Base-by-base conservation (phyloP, 2,329 filamentous ascomycete genomes). In the Pseudopithomyces chartarum region DNA sequence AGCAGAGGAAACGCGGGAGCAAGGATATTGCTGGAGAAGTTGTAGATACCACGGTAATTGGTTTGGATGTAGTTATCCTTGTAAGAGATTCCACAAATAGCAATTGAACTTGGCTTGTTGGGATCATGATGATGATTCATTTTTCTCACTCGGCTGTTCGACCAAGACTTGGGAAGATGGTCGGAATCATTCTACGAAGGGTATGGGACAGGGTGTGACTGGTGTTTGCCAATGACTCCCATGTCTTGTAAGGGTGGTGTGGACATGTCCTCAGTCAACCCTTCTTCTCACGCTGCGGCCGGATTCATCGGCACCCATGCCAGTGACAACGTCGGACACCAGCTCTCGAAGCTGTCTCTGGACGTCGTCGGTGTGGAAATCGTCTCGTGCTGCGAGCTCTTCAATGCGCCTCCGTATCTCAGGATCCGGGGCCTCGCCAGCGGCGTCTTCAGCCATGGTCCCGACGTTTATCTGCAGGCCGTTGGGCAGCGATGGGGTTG, bases 351-450 rank as follows among this genome's bases (percentile, higher is more conserved):
- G 77, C 70, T 93, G 87, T 20, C 84, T 84, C 76, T 99, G 95
- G 3, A 90, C 91, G 57, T 89, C 86, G 52, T 91, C 87, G 5
- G 87, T 89, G 66, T 94, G 82, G 68, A 97, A 96, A 70, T 98
- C 92, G 22, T 90, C 87, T 39, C 92, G 84, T 34, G 88, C 84
- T 2, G 95, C 93, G 57, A 99, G 79, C 76, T 97, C 90, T 69
- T 98, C 92, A 70, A 99, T 98, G 52, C 91, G 84, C 63, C 89
- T 83, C 70, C 89, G 87, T 64, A 99, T 91, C 64, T 93, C 92
- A 1, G 91, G 87, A 71, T 98, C 92, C 8, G 89, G 85, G 56
- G 88, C 86, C 38, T 82, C 82, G 1, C 85, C 84, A 75, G 80
- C 63, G 76, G 74, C 64, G 12, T 74, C 73, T 48, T 75, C 73